A percentile compares a stretch with the other conserved stretches of the same genome.
phyloP scores from a whole-genome alignment of 768 basidiomycete genomes.

The Pleurotus djamor region DNA sequence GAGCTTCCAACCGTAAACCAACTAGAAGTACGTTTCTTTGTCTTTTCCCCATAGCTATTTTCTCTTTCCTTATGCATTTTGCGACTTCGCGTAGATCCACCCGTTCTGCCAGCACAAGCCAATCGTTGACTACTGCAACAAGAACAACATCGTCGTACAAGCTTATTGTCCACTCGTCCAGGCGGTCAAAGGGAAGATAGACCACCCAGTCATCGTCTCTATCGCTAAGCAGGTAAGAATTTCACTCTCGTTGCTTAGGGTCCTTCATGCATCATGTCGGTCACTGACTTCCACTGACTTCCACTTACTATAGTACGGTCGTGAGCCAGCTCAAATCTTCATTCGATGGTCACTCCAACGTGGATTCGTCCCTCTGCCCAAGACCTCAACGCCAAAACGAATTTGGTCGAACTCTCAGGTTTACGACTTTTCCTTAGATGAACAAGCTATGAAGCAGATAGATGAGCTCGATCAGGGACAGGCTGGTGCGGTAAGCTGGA shows the following conservation, averaged over 20 bases:
- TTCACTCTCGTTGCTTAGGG: too few relatives aligned
- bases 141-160: slow-evolving; percentile 2
- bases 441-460: slow-evolving; percentile 62
- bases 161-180: neutral
- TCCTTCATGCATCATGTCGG: too few relatives aligned
- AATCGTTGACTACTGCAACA: neutral
- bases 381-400: slow-evolving; percentile 68
- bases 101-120: neutral
- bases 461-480: slow-evolving; percentile 73
- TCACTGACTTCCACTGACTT: too few relatives aligned
- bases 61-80: too few relatives aligned
- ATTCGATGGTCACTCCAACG: slow-evolving; percentile 90
- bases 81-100: neutral
- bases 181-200: slow-evolving; percentile 35
- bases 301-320: slow-evolving; percentile 38
- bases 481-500: slow-evolving; percentile 79
- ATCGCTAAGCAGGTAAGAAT: slow-evolving; percentile 40
- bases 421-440: slow-evolving; percentile 70
- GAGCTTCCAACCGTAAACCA: slow-evolving; percentile 77
- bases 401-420: slow-evolving; percentile 73
- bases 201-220: slow-evolving; percentile 47
- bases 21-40: slow-evolving; percentile 68
- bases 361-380: slow-evolving; percentile 83
- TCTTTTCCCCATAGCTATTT: too few relatives aligned
- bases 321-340: slow-evolving; percentile 76